Base-by-base conservation (phyloP, 2,329 filamentous ascomycete species). In the Fusarium continuum region DNA sequence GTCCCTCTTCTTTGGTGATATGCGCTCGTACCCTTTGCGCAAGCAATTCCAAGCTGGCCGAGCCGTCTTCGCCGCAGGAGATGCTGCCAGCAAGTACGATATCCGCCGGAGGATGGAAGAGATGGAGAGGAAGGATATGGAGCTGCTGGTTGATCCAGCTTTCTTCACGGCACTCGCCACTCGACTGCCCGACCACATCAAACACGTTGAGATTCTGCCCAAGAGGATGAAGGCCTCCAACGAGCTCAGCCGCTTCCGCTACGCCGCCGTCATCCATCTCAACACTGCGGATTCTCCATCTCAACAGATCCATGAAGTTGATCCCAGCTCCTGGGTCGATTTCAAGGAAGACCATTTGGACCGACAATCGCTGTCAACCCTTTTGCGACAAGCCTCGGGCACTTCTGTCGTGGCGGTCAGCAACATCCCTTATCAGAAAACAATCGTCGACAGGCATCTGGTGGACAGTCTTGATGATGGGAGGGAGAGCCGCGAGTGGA, bases 71-170 rank as follows among this genome's bases (percentile, higher is more conserved):
- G 17, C 34, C 0, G 23, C 61, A 1, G 61, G 59, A 2, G 34
- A 45, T 3, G 41, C 19, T 1, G 28, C 52, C 2, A 60, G 10
- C 6, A 69, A 55, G 13, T 29, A 47, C 0, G 39, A 45, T 5
- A 8, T 66, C 5, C 55, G 46, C 6, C 41, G 17, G 8, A 61
- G 35, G 29, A 55, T 67, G 13, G n/a, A 19, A 1, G 65, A 67
- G 16, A 23, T 65, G 11, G 59, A 58, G 20, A 38, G 40, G 8
- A 13, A 22, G 1, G 67, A 72, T 31, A 23, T 40, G 10, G 70
- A 73, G 11, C 22, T 72, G 2, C 34, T 73, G 13, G 52, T 72
- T 1, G 70, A 73, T 16, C 70, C 70, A 9, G 59, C 41, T 1
- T 71, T 73, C 38, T 73, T 73, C 6, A 72, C 66, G 0, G 13